Conservation (phyloP, 306 rosid species). For the Rosa rugosa region DNA sequence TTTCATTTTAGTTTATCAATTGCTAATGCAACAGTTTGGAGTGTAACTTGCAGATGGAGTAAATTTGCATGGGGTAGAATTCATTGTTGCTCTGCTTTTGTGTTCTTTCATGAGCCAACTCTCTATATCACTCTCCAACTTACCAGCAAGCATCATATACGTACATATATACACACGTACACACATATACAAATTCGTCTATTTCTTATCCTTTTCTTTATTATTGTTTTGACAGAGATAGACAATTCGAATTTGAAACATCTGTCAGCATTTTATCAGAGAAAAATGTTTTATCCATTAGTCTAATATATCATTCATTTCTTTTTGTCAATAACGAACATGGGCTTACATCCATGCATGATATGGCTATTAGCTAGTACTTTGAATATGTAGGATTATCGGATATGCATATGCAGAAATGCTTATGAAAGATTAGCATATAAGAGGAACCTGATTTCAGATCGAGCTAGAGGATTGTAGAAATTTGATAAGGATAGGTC, state of each 20-base stretch:
- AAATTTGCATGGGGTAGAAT: not conserved
- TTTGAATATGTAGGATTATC: too few species aligned
- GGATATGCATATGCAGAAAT: not conserved
- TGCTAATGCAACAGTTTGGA: not conserved
- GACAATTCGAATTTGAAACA: too few species aligned
- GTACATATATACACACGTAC: too few species aligned
- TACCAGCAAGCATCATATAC: not conserved
- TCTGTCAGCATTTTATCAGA: too few species aligned
- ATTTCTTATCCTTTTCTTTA: too few species aligned
- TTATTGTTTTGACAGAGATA: too few species aligned
- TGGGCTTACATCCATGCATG: too few species aligned
- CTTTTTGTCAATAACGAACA: too few species aligned
- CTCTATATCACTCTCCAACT: not conserved
- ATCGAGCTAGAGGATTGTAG: not conserved
- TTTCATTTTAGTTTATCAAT: not conserved
- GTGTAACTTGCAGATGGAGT: not conserved
- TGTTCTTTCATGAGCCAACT: not conserved
- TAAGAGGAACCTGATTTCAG: slow-evolving; percentile 18
- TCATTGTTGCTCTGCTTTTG: not conserved
- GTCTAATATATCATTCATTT: too few species aligned
- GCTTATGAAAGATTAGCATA: not conserved
- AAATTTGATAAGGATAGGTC: slow-evolving; percentile 25
- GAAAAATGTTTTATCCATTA: too few species aligned
- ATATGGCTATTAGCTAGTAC: not conserved
- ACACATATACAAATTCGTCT: too few species aligned